Evolutionary conservation across 23 red algal genomes (phyloP).

Genomic region (Porphyridium purpureum): DNA sequence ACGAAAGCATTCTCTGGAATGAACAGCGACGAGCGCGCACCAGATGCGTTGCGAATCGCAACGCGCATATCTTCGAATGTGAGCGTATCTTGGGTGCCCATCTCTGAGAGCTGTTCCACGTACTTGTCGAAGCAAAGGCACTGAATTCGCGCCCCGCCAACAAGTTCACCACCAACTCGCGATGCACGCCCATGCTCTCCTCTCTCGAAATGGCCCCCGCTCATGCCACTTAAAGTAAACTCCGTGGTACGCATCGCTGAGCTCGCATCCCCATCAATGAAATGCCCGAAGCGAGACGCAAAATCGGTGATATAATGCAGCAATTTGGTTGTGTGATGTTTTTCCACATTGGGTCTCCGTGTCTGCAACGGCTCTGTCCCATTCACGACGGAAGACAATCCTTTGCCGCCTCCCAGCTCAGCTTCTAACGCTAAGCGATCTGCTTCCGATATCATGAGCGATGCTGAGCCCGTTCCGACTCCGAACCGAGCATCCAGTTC

Average conservation of each 20-base stretch:
- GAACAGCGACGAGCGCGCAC: slow-evolving; percentile 84
- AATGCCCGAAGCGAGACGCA: slow-evolving; percentile 53
- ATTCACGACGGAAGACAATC: neutral
- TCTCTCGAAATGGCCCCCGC: neutral
- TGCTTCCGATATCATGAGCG: no score
- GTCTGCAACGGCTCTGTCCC: neutral
- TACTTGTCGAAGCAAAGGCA: slow-evolving; percentile 84
- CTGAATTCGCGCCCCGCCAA: slow-evolving; percentile 77
- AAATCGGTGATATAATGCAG: slow-evolving; percentile 75
- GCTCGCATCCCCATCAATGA: slow-evolving; percentile 67
- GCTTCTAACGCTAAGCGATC: neutral
- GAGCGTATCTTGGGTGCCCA: slow-evolving; percentile 77
- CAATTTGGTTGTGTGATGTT: slow-evolving; percentile 10
- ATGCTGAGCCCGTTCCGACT: neutral
- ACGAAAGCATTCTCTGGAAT: slow-evolving; percentile 93
- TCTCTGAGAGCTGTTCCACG: slow-evolving; percentile 42
- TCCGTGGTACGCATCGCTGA: slow-evolving; percentile 53
- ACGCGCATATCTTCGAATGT: slow-evolving; percentile 87
- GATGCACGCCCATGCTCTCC: neutral
- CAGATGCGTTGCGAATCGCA: slow-evolving; percentile 92
- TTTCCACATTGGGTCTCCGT: slow-evolving; percentile 1
- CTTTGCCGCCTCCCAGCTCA: neutral
- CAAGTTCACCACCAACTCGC: slow-evolving; percentile 7
- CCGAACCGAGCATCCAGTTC: neutral
- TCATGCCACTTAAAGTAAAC: slow-evolving; percentile 2